Percentiles rank a stretch among this genome's conserved stretches.
phyloP scores from a whole-genome alignment of 768 basidiomycete genomes.

The Suillus plorans region DNA sequence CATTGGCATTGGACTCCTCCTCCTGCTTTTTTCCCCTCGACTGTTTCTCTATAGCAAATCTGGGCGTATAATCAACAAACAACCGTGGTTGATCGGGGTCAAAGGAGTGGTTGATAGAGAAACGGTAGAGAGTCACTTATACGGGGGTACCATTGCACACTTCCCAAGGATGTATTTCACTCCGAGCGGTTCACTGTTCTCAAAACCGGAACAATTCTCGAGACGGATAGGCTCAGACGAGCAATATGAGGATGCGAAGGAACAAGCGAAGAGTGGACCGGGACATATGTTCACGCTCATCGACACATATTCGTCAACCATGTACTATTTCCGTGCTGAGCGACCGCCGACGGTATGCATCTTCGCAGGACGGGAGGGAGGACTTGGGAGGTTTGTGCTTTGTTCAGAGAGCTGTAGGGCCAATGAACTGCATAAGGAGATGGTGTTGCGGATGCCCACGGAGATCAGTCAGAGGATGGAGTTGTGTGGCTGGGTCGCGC shows the following conservation, averaged over 20 bases:
- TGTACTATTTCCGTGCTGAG: constrained; percentile 10
- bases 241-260: neutral
- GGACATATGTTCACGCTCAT: constrained; percentile 15
- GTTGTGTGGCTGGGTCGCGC: neutral
- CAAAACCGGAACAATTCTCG: neutral
- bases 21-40: constrained; percentile 8
- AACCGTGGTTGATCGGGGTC: constrained; percentile 22
- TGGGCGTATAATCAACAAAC: constrained; percentile 12
- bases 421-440: constrained; percentile 21
- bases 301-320: constrained; percentile 14
- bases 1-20: neutral
- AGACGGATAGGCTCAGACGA: constrained; percentile 12
- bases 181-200: constrained; percentile 13
- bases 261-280: neutral
- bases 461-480: constrained; percentile 4
- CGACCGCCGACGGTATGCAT: constrained; percentile 5
- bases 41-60: constrained; percentile 14
- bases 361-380: constrained; percentile 22
- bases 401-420: constrained; percentile 18
- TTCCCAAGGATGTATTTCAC: constrained; percentile 7
- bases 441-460: constrained; percentile 12
- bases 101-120: constrained; percentile 7
- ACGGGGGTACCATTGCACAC: constrained; percentile 10
- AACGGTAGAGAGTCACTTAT: constrained; percentile 10
- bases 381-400: constrained; percentile 21